Conservation (phyloP, 495 filamentous ascomycete species). For the Penicillium pulvis region DNA sequence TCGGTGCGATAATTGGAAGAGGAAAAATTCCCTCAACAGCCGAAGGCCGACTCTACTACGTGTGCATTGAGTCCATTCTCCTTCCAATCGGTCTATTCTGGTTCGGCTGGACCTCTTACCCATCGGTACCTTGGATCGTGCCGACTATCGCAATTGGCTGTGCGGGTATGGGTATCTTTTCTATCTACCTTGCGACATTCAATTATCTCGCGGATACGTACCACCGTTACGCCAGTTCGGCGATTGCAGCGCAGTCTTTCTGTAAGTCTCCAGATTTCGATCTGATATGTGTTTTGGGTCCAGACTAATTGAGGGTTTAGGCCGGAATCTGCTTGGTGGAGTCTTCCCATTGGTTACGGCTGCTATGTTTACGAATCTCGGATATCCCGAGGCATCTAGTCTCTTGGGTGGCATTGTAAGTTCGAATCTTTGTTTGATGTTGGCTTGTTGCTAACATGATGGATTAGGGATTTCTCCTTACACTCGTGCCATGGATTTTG, state of each 20-base stretch:
- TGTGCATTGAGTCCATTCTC: constrained; percentile 69
- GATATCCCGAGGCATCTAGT: constrained; percentile 71
- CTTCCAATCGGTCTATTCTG: constrained; percentile 81
- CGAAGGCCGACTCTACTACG: constrained; percentile 81
- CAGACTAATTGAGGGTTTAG: constrained; percentile 24
- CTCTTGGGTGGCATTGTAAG: constrained; percentile 72
- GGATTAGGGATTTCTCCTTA: constrained; percentile 59
- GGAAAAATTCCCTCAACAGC: constrained; percentile 57
- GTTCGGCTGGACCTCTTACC: constrained; percentile 74
- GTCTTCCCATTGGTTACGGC: constrained; percentile 77
- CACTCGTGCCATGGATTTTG: constrained; percentile 83
- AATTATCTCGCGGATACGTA: constrained; percentile 96
- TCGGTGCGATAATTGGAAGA: constrained; percentile 37
- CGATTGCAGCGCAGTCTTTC: constrained; percentile 85
- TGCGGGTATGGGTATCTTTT: constrained; percentile 86
- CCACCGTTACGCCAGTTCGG: constrained; percentile 79
- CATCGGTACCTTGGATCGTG: constrained; percentile 73
- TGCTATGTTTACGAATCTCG: constrained; percentile 70
- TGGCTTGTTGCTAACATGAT: constrained; percentile 12
- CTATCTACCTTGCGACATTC: constrained; percentile 86
- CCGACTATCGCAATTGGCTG: constrained; percentile 70
- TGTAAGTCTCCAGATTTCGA: constrained; percentile 37
- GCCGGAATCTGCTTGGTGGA: constrained; percentile 82
- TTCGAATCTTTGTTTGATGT: not conserved
- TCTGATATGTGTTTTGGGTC: not conserved